phyloP scores from a whole-genome alignment of 2,329 filamentous ascomycete genomes.

The Hypoxylon sp. region DNA sequence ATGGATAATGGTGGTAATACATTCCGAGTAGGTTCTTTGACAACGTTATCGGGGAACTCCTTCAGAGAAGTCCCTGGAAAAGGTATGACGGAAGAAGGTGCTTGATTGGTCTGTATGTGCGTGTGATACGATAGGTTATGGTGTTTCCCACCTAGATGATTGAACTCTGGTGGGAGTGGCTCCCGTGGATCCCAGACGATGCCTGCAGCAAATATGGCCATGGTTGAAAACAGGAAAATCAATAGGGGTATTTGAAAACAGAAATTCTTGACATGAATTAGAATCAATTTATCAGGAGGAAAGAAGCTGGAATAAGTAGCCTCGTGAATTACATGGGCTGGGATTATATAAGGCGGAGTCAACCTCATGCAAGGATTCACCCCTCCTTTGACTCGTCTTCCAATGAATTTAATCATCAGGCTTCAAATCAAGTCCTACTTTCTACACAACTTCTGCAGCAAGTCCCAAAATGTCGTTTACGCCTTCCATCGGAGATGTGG shows the following conservation, averaged over 20 bases:
- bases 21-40: slow-evolving; percentile 24
- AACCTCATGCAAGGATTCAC: slow-evolving; percentile 6
- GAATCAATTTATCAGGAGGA: neutral
- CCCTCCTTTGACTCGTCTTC: neutral
- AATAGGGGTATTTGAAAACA: neutral
- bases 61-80: neutral
- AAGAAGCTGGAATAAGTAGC: neutral
- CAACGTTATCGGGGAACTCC: slow-evolving; percentile 3
- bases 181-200: slow-evolving; percentile 49
- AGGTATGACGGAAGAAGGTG: neutral
- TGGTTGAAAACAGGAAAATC: neutral
- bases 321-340: neutral
- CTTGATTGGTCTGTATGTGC: neutral
- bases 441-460: neutral
- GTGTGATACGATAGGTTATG: neutral
- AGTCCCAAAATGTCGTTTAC: slow-evolving; percentile 47
- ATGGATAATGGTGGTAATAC: slow-evolving; percentile 48
- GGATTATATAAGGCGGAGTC: slow-evolving; percentile 4
- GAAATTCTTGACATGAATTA: neutral
- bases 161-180: slow-evolving; percentile 43
- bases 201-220: slow-evolving; percentile 41
- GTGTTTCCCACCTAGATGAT: neutral
- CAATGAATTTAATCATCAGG: neutral
- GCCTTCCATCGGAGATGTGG: slow-evolving; percentile 52
- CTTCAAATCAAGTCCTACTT: neutral